These are phyloP conservation scores for Pascua guehoae DNA, from an alignment of 1,284 basidiomycete genomes.

Conservation along the genomic window DNA sequence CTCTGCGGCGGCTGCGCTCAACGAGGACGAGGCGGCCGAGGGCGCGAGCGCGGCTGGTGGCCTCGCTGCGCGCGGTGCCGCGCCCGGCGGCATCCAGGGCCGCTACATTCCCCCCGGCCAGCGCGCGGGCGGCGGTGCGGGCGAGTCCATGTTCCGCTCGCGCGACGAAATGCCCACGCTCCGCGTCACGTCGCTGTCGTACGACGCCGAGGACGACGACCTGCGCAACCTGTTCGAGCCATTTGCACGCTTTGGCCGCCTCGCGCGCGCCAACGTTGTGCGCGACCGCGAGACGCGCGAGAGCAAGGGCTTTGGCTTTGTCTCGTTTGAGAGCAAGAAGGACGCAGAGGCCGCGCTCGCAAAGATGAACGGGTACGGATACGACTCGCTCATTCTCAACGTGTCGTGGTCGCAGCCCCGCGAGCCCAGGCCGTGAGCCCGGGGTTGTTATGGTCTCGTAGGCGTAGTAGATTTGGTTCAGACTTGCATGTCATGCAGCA, in stretches of 20 bases:
- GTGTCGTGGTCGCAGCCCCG: slow-evolving; percentile 36
- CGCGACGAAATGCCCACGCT: slow-evolving; percentile 94
- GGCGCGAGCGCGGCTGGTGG: slow-evolving; percentile 18
- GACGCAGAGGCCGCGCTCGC: slow-evolving; percentile 84
- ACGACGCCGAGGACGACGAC: slow-evolving; percentile 93
- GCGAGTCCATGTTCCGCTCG: slow-evolving; percentile 69
- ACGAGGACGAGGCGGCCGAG: slow-evolving; percentile 38
- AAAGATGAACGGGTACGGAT: slow-evolving; percentile 82
- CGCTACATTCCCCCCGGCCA: slow-evolving; percentile 83
- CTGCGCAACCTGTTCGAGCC: slow-evolving; percentile 78
- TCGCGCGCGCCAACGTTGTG: slow-evolving; percentile 88
- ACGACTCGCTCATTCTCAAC: slow-evolving; percentile 47
- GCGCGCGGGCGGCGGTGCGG: slow-evolving; percentile 60
- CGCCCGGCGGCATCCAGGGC: slow-evolving; percentile 48
- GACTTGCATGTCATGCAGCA: too few relatives aligned
- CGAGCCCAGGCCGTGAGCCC: slow-evolving; percentile 4
- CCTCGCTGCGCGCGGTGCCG: slow-evolving; percentile 11
- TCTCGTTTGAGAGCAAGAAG: slow-evolving; percentile 81
- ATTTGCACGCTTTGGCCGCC: slow-evolving; percentile 66
- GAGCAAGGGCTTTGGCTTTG: slow-evolving; percentile 71
- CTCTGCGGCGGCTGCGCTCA: slow-evolving; percentile 60
- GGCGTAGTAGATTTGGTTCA: too few relatives aligned
- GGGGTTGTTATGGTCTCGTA: too few relatives aligned
- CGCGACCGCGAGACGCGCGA: slow-evolving; percentile 91
- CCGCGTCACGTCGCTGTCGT: slow-evolving; percentile 93